phyloP scores from a whole-genome alignment of 108 stramenopile genomes.

The Aurantiochytrium sp. region DNA sequence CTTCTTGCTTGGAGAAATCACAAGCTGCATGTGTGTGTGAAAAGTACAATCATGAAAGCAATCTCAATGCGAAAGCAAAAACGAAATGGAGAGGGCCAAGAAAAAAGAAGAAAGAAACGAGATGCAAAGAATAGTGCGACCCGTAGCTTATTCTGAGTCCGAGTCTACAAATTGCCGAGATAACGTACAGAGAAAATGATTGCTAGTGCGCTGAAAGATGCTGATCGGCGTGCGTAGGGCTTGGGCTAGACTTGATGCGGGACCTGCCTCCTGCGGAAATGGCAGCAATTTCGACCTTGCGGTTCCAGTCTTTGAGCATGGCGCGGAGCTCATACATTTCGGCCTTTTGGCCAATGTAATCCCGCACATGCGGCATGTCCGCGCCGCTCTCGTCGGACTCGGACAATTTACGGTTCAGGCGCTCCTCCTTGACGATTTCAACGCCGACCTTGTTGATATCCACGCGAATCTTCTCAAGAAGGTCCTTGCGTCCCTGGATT shows the following conservation, averaged over 20 bases:
- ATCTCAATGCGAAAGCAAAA: too few species aligned
- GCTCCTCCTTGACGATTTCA: slow-evolving; percentile 17
- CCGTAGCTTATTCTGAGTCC: too few species aligned
- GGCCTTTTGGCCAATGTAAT: slow-evolving; percentile 51
- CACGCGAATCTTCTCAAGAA: slow-evolving; percentile 28
- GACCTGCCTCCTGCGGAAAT: slow-evolving; percentile 27
- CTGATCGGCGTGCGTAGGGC: too few species aligned
- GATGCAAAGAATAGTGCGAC: too few species aligned
- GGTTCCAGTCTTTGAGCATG: slow-evolving; percentile 40
- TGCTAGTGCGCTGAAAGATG: too few species aligned
- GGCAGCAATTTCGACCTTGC: slow-evolving; percentile 59
- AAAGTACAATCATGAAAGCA: too few species aligned
- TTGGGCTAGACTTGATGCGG: neutral
- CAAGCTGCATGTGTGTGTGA: too few species aligned
- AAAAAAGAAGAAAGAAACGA: too few species aligned
- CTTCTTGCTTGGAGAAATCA: too few species aligned
- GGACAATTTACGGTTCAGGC: neutral
- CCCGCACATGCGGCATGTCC: slow-evolving; percentile 51
- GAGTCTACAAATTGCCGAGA: too few species aligned
- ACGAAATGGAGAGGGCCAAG: too few species aligned
- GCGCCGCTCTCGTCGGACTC: slow-evolving; percentile 24
- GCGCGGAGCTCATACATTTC: slow-evolving; percentile 35
- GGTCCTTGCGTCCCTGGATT: neutral
- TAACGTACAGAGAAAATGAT: too few species aligned
- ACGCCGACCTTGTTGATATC: slow-evolving; percentile 31